These are phyloP conservation scores for Aspergillus fumigatus DNA, from an alignment of 2,329 filamentous ascomycete species.

Conservation along the genomic window DNA sequence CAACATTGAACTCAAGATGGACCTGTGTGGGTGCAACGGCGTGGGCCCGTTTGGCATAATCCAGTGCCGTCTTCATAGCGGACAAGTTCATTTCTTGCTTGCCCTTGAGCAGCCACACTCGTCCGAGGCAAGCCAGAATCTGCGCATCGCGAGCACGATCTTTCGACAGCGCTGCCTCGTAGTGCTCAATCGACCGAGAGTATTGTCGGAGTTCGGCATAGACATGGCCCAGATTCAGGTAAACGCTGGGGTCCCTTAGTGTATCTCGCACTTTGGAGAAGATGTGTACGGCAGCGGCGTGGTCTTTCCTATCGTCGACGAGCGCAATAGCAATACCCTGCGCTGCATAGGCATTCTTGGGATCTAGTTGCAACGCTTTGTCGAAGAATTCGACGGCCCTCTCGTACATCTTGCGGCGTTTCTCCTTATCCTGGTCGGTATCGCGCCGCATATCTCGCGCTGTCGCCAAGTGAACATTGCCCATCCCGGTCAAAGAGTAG, in stretches of 20 bases:
- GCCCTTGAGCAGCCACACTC: slow-evolving; percentile 79
- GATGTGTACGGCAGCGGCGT: slow-evolving; percentile 74
- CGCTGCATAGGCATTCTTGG: slow-evolving; percentile 91
- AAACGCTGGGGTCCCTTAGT: slow-evolving; percentile 80
- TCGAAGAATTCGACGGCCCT: slow-evolving; percentile 98
- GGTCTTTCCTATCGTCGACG: slow-evolving; percentile 90
- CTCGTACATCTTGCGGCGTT: slow-evolving; percentile 78
- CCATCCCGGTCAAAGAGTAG: slow-evolving; percentile 96
- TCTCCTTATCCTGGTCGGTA: slow-evolving; percentile 84
- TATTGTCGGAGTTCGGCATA: slow-evolving; percentile 89
- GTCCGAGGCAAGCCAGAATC: slow-evolving; percentile 79
- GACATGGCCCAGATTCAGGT: slow-evolving; percentile 88
- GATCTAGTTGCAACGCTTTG: slow-evolving; percentile 91
- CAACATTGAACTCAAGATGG: slow-evolving; percentile 95
- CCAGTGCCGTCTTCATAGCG: slow-evolving; percentile 61
- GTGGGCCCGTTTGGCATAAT: slow-evolving; percentile 64
- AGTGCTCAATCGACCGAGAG: slow-evolving; percentile 86
- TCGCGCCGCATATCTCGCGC: slow-evolving; percentile 93
- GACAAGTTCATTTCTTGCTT: slow-evolving; percentile 61
- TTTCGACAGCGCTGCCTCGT: slow-evolving; percentile 77
- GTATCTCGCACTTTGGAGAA: slow-evolving; percentile 89
- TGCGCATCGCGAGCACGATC: slow-evolving; percentile 73
- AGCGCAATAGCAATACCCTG: slow-evolving; percentile 94
- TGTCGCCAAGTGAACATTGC: slow-evolving; percentile 82
- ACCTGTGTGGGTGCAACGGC: slow-evolving; percentile 75